Conservation (phyloP, 306 rosid species). For the Rosa chinensis region DNA sequence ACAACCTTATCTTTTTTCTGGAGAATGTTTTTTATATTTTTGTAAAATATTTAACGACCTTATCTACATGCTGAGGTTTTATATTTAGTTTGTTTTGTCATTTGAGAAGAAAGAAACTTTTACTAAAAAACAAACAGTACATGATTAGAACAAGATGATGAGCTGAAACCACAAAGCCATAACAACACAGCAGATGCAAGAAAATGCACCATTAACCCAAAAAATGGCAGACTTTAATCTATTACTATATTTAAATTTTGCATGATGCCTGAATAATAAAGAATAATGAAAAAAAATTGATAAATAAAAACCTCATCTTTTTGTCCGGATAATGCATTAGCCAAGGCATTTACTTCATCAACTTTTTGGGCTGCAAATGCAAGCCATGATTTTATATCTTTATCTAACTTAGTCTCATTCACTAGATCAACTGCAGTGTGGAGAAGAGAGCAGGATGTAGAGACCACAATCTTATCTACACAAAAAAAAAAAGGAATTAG, state of each 20-base stretch:
- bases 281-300: not conserved
- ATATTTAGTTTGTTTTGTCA: not conserved
- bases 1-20: not conserved
- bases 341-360: conserved; percentile 84
- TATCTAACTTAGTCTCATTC: conserved; percentile 72
- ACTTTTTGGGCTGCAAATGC: conserved; percentile 88
- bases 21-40: too few relatives aligned
- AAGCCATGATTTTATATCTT: conserved; percentile 82
- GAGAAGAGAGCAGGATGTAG: conserved; percentile 88
- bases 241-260: not conserved
- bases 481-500: not conserved
- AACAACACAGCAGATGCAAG: not conserved
- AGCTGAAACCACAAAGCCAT: not conserved
- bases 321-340: conserved; percentile 67
- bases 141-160: not conserved
- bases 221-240: not conserved
- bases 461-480: conserved; percentile 70
- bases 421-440: conserved; percentile 90
- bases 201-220: not conserved
- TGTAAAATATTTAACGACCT: not conserved
- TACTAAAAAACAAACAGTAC: not conserved
- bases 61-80: not conserved
- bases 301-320: conserved; percentile 51
- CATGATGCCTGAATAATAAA: not conserved
- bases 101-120: not conserved